Base-by-base conservation (phyloP, 495 filamentous ascomycete species). In the Penicillium fimorum region DNA sequence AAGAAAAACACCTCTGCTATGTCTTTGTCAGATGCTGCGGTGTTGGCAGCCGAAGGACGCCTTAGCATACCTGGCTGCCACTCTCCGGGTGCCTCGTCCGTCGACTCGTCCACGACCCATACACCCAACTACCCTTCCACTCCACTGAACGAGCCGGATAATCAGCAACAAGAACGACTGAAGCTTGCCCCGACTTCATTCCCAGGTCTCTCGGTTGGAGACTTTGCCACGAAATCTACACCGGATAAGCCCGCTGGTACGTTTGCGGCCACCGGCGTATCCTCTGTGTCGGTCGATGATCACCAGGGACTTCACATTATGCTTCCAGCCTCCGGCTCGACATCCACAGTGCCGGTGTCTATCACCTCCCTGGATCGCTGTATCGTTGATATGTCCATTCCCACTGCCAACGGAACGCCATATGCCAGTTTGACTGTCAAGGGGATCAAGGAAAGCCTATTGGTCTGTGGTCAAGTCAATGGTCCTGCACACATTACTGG, bases 401-500 rank as follows among this genome's bases (percentile, higher is more conserved):
- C 87, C 0, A 87, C 87, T 0, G 75, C 73, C 18, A 74, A 78
- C 15, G 80, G 81, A 17, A 76, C 78, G 10, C 84, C 89, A 1
- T 95, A 93, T 64, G 85, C 90, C 8, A 87, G 83, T 37, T 73
- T 97, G 32, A 84, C 82, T 9, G 72, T 94, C 51, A 90, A 89
- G 59, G 80, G 84, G 55, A 82, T 96, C 50, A 77, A 75, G 22
- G 68, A 79, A 33, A 88, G 84, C 40, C 71, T 96, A 5, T 70
- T 97, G 24, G 72, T 96, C 20, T 89, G 88, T 42, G 91, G 91
- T 2, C 81, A 83, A 25, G 86, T 96, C 22, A 76, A 82, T 50
- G 92, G 95, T 1, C 82, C 95, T 3, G 83, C 84, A 5, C 92
- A 97, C 64, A 78, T 96, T 24, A 97, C 93, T 0, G 78, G 74